A percentile compares a stretch with the other conserved stretches of the same genome.
phyloP scores from a whole-genome alignment of 768 basidiomycete genomes.

The Strobilomyces confusus region DNA sequence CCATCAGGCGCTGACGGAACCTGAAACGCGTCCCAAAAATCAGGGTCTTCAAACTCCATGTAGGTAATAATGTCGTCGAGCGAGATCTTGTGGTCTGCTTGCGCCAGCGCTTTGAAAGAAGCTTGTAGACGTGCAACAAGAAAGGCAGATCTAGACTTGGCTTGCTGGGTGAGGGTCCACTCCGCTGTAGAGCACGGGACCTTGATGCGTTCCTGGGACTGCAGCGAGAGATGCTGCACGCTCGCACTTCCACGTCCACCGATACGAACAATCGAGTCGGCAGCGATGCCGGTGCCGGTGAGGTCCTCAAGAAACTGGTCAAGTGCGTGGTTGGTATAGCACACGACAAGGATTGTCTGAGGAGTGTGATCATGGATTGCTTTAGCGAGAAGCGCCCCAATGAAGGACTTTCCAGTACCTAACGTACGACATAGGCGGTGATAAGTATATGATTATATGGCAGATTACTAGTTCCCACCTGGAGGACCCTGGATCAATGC shows the following conservation, averaged over 20 bases:
- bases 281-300: slow-evolving; percentile 54
- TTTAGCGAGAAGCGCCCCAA: slow-evolving; percentile 65
- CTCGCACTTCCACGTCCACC: slow-evolving; percentile 49
- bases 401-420: slow-evolving; percentile 77
- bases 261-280: slow-evolving; percentile 48
- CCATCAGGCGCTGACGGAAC: slow-evolving; percentile 43
- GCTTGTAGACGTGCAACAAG: slow-evolving; percentile 24
- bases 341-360: slow-evolving; percentile 60
- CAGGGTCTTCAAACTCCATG: slow-evolving; percentile 49
- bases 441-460: background rate
- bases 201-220: slow-evolving; percentile 33
- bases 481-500: slow-evolving; percentile 71
- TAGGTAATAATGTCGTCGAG: slow-evolving; percentile 38
- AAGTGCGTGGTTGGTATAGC: slow-evolving; percentile 72
- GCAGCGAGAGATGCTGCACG: slow-evolving; percentile 46
- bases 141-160: slow-evolving; percentile 26
- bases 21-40: slow-evolving; percentile 43
- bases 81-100: slow-evolving; percentile 9
- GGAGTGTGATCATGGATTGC: slow-evolving; percentile 45
- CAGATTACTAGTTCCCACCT: slow-evolving; percentile 34
- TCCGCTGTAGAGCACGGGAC: slow-evolving; percentile 30
- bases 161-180: slow-evolving; percentile 39
- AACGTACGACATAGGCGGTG: background rate
- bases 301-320: slow-evolving; percentile 67
- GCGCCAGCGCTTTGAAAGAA: slow-evolving; percentile 30